These are phyloP conservation scores for Oehlia diaphana DNA, from an alignment of 192 early-diverging fungal genomes.

Conservation along the genomic window DNA sequence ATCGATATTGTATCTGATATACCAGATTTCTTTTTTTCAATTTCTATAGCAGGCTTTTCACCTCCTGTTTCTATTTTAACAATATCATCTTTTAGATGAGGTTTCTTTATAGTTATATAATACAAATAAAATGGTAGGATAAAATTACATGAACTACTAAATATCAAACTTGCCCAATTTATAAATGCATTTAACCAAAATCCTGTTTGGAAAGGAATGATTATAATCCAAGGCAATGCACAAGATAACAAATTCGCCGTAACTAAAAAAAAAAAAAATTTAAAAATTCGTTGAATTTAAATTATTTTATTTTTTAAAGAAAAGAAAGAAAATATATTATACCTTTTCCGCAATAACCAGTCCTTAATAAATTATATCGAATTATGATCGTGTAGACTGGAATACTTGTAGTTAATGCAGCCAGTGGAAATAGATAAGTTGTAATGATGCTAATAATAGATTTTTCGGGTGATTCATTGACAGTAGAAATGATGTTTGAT, in stretches of 20 bases:
- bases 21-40: background rate
- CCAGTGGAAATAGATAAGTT: constrained; percentile 55
- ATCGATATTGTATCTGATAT: background rate
- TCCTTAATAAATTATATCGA: constrained; percentile 55
- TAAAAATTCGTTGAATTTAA: no score
- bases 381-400: constrained; percentile 72
- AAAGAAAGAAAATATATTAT: background rate
- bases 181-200: constrained; percentile 52
- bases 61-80: constrained; percentile 21
- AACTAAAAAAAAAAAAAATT: constrained; percentile 19
- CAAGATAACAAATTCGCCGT: constrained; percentile 57
- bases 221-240: constrained; percentile 62
- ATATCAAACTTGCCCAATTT: constrained; percentile 64
- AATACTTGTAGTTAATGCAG: constrained; percentile 64
- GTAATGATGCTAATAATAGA: constrained; percentile 44
- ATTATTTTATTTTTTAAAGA: background rate
- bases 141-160: constrained; percentile 68
- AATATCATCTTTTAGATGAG: constrained; percentile 20
- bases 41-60: constrained; percentile 9
- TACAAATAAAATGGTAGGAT: constrained; percentile 68
- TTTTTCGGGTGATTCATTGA: constrained; percentile 29
- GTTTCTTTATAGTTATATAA: constrained; percentile 28
- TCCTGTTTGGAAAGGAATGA: constrained; percentile 69
- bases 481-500: constrained; percentile 47
- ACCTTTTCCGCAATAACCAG: constrained; percentile 48